Evolutionary conservation across 2,329 filamentous ascomycete genomes (phyloP).

Genomic region (Sarocladium brachiariae): DNA sequence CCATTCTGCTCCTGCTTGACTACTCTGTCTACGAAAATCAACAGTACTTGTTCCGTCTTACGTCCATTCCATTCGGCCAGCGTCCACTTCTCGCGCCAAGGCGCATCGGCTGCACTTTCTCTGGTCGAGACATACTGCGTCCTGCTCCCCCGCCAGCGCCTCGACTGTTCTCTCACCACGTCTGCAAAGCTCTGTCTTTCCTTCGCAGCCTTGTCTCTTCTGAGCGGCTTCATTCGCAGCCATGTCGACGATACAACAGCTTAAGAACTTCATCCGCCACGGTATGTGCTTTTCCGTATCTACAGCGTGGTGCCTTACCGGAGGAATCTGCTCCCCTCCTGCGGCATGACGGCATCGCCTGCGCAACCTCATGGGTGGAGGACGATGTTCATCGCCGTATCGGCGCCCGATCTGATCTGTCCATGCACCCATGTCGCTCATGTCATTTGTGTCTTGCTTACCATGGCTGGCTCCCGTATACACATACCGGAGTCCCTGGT

Average conservation of each 20-base stretch:
- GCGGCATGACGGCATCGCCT: constrained; percentile 9
- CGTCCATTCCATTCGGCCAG: neutral
- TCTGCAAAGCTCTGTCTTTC: neutral
- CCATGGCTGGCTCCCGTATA: neutral
- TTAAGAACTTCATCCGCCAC: constrained; percentile 97
- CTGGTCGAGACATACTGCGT: neutral
- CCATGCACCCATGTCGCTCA: constrained; percentile 1
- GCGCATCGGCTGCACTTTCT: neutral
- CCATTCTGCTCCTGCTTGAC: neutral
- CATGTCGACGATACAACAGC: constrained; percentile 74
- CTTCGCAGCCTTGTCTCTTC: constrained; percentile 5
- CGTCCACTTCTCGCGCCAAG: constrained; percentile 1
- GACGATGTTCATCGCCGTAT: constrained; percentile 3
- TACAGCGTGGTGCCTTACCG: neutral
- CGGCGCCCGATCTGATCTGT: constrained; percentile 8
- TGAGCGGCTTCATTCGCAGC: constrained; percentile 18
- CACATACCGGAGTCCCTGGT: neutral
- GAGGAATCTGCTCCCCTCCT: neutral
- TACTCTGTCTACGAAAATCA: no score
- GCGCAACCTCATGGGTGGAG: constrained; percentile 3
- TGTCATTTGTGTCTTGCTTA: constrained; percentile 8
- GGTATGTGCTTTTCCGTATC: constrained; percentile 40
- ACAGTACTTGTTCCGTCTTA: neutral
- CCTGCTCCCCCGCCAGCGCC: neutral
- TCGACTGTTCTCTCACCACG: neutral